Evolutionary conservation across 73 alveolate genomes (phyloP).

Genomic region (Tetrahymena thermophila): DNA sequence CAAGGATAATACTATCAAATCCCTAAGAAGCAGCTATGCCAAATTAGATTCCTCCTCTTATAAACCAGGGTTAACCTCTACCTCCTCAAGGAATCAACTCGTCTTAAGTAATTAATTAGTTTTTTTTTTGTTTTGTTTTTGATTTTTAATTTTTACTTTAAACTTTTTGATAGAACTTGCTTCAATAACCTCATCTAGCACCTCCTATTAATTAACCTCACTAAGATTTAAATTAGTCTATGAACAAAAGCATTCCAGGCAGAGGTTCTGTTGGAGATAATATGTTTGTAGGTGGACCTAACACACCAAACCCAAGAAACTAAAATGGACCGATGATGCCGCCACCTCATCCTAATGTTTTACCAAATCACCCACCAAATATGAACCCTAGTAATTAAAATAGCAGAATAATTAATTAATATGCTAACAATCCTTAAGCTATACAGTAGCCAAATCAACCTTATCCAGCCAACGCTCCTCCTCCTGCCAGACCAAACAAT

Average conservation of each 20-base stretch:
- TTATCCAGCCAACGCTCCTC: background rate
- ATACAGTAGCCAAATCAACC: background rate
- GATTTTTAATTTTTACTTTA: too few relatives aligned
- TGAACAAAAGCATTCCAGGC: background rate
- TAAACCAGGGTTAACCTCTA: background rate
- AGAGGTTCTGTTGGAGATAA: background rate
- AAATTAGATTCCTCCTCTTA: background rate
- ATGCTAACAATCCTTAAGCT: background rate
- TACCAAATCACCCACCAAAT: background rate
- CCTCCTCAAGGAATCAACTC: background rate
- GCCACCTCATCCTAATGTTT: background rate
- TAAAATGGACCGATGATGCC: background rate
- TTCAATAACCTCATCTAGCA: too few relatives aligned
- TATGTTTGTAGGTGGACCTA: background rate
- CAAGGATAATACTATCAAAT: background rate
- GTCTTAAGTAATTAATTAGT: background rate
- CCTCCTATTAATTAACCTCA: background rate
- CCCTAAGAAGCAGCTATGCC: background rate
- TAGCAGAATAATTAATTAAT: background rate
- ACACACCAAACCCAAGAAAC: background rate
- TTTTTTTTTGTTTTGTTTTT: too few relatives aligned
- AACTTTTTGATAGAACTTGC: too few relatives aligned
- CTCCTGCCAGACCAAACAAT: background rate
- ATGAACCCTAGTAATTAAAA: background rate
- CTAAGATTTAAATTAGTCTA: background rate